Evolutionary conservation across 805 yeast genomes (phyloP).

Genomic region (Metschnikowia shivogae): DNA sequence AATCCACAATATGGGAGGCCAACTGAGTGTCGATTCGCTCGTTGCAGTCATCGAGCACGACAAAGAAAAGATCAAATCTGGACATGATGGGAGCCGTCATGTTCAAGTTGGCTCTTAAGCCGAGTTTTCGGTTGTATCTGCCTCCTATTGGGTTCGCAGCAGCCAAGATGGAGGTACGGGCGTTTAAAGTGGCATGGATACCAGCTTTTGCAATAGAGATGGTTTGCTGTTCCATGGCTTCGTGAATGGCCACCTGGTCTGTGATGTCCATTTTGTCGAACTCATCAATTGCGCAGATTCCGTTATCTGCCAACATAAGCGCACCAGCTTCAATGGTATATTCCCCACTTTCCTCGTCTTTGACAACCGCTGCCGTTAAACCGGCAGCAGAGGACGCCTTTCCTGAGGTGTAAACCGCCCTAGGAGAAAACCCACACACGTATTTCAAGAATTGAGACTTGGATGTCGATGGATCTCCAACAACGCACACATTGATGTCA

Average conservation of each 20-base stretch:
- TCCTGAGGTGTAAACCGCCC: conserved; percentile 96
- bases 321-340: conserved; percentile 99
- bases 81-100: conserved; percentile 99
- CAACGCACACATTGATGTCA: conserved; percentile 92
- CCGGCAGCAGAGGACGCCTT: conserved; percentile 99
- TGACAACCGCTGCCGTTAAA: conserved; percentile 94
- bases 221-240: conserved; percentile 99
- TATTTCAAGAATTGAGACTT: conserved; percentile 94
- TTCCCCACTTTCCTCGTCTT: conserved; percentile 96
- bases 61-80: conserved; percentile 92
- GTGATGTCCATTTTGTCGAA: conserved; percentile 95
- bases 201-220: conserved; percentile 98
- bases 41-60: conserved; percentile 90
- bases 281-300: conserved; percentile 97
- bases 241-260: conserved; percentile 98
- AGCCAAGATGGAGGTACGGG: conserved; percentile 92
- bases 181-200: conserved; percentile 95
- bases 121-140: conserved; percentile 81
- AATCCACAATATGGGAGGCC: conserved; percentile 87
- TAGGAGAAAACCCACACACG: conserved; percentile 84
- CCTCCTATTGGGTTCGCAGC: conserved; percentile 99
- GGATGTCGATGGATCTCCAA: conserved; percentile 97
- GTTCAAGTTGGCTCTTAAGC: conserved; percentile 79
- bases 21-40: conserved; percentile 84
- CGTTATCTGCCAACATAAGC: conserved; percentile 95